Conservation (phyloP, 768 basidiomycete species). For the Mycena alexandri region DNA sequence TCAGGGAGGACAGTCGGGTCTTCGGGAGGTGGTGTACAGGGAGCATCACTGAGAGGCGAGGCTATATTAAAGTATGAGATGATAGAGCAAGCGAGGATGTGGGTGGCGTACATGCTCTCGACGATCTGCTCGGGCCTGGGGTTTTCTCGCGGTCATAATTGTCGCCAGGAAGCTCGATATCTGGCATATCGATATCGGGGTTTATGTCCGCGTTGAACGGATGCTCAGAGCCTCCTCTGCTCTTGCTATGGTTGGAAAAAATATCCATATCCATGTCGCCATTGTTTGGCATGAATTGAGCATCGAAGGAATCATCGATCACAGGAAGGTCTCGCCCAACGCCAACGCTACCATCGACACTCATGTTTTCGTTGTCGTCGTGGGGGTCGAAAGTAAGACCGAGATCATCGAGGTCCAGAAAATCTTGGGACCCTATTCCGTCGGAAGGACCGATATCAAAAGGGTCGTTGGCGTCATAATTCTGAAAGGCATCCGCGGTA, state of each 20-base stretch:
- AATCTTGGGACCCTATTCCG: conserved; percentile 90
- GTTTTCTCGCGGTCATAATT: conserved; percentile 67
- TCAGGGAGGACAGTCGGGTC: conserved; percentile 62
- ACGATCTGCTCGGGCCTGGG: conserved; percentile 69
- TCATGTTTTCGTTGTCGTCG: conserved; percentile 63
- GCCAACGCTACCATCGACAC: conserved; percentile 73
- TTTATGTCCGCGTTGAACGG: conserved; percentile 70
- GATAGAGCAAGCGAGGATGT: not conserved
- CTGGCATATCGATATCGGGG: conserved; percentile 61
- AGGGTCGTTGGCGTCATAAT: conserved; percentile 77
- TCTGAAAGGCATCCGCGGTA: conserved; percentile 73
- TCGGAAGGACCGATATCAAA: conserved; percentile 85
- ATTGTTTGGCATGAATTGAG: conserved; percentile 65
- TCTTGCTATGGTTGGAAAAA: conserved; percentile 69
- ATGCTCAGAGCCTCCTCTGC: conserved; percentile 75
- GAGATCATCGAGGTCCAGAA: conserved; percentile 83
- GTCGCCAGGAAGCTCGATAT: conserved; percentile 62
- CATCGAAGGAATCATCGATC: conserved; percentile 70
- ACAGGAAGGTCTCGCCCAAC: conserved; percentile 79
- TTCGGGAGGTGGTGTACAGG: conserved; percentile 82
- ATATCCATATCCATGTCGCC: conserved; percentile 70
- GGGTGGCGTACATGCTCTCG: conserved; percentile 74
- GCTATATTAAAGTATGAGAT: conserved; percentile 54
- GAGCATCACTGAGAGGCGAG: conserved; percentile 81
- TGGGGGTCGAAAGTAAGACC: conserved; percentile 74